These are phyloP conservation scores for Kurtzmaniella quercitrusa DNA, from an alignment of 1,139 yeast species.

Conservation along the genomic window DNA sequence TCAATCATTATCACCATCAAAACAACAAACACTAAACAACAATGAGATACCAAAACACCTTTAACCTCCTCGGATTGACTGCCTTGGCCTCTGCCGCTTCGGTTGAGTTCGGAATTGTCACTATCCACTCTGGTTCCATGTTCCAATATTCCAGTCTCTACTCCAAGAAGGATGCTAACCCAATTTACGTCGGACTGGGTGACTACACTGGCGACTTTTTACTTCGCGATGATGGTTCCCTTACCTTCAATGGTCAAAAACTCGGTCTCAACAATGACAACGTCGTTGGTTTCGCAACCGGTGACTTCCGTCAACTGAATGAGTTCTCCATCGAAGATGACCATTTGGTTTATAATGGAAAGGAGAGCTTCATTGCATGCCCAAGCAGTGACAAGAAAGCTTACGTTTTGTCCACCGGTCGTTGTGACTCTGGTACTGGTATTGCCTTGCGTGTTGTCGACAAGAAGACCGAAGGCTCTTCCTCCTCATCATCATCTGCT, in stretches of 20 bases:
- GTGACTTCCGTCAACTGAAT: conserved; percentile 11
- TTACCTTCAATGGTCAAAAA: conserved; percentile 14
- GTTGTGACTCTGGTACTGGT: conserved; percentile 24
- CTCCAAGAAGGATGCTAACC: conserved; percentile 8
- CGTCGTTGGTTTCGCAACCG: conserved; percentile 10
- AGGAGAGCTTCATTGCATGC: conserved; percentile 17
- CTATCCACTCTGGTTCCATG: conserved; percentile 23
- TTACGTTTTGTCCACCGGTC: conserved; percentile 23
- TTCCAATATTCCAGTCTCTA: conserved; percentile 17
- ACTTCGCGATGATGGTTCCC: conserved; percentile 18
- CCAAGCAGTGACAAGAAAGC: conserved; percentile 15
- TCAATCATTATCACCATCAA: not conserved
- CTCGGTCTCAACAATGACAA: conserved; percentile 13
- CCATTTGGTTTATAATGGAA: conserved; percentile 13
- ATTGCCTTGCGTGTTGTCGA: conserved; percentile 12
- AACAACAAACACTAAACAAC: not conserved
- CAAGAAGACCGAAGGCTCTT: not conserved
- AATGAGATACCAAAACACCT: conserved; percentile 10
- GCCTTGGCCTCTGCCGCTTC: conserved; percentile 22
- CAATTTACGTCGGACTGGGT: conserved; percentile 16
- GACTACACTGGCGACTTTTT: conserved; percentile 12
- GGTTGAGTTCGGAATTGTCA: conserved; percentile 16
- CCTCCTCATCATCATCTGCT: conserved; percentile 1
- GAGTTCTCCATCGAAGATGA: conserved; percentile 15
- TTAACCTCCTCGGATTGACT: conserved; percentile 17